A percentile compares a stretch with the other conserved stretches of the same genome.
These are phyloP conservation scores for Neonothopanus nambi DNA, from an alignment of 1,284 basidiomycete species.

Conservation along the genomic window DNA sequence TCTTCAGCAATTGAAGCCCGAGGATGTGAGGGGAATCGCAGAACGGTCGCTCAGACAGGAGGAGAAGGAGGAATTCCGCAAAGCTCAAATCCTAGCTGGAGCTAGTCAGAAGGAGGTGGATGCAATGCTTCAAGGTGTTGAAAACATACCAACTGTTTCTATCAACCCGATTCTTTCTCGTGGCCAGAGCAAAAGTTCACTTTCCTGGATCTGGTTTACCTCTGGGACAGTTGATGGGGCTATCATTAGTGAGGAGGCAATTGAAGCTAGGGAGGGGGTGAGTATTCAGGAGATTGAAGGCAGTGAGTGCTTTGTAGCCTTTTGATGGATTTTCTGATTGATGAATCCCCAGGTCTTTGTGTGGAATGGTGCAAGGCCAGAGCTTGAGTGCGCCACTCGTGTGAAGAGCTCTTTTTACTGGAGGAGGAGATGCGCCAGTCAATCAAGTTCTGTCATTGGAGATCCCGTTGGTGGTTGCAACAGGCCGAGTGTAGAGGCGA, in stretches of 20 bases:
- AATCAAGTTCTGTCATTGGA: not conserved
- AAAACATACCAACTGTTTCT: not conserved
- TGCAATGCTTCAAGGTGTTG: not conserved
- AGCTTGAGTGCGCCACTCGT: constrained; percentile 2
- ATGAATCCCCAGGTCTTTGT: constrained; percentile 6
- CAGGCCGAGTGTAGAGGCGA: no score
- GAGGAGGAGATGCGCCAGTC: constrained; percentile 13
- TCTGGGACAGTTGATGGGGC: not conserved
- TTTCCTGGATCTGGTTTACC: constrained; percentile 17
- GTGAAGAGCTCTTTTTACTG: constrained; percentile 6
- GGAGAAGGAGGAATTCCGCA: constrained; percentile 9
- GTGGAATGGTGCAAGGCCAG: constrained; percentile 14
- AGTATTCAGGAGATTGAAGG: not conserved
- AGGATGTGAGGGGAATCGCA: constrained; percentile 15
- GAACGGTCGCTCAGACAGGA: constrained; percentile 12
- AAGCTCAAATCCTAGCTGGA: constrained; percentile 1
- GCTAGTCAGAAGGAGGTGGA: not conserved
- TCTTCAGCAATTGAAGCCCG: not conserved
- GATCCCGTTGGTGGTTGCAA: not conserved
- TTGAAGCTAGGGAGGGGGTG: not conserved
- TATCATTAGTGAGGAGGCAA: not conserved
- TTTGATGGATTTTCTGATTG: not conserved
- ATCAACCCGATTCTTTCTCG: not conserved
- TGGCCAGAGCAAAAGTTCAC: constrained; percentile 4
- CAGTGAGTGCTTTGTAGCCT: not conserved